phyloP scores from a whole-genome alignment of 164 flowering plant genomes.

The Platanus orientalis region DNA sequence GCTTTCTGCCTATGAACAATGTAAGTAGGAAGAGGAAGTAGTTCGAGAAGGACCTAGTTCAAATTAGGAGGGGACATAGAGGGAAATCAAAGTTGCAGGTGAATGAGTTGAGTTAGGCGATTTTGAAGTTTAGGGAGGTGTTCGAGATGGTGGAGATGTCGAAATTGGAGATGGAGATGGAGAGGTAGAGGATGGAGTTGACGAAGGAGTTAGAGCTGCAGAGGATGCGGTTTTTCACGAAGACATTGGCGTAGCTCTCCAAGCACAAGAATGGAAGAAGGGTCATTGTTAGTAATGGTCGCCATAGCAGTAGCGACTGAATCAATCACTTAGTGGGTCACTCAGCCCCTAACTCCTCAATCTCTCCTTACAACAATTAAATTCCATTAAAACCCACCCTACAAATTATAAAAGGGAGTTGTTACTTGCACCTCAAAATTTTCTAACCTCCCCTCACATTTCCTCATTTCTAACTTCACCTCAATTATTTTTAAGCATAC shows the following conservation, averaged over 20 bases:
- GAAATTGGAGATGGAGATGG: constrained; percentile 59
- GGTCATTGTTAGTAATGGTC: neutral
- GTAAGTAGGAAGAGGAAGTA: neutral
- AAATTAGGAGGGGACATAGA: neutral
- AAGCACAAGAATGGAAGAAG: constrained; percentile 29
- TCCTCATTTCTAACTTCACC: no score
- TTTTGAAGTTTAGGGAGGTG: constrained; percentile 53
- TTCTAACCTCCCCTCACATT: no score
- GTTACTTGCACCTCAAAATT: no score
- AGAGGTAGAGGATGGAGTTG: constrained; percentile 71
- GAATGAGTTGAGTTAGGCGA: constrained; percentile 45
- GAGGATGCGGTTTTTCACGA: constrained; percentile 65
- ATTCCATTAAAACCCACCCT: no score
- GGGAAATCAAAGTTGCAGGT: constrained; percentile 33
- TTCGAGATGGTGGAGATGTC: constrained; percentile 54
- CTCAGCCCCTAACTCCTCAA: no score
- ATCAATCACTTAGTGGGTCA: no score
- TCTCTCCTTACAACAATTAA: no score
- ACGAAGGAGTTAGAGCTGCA: constrained; percentile 63
- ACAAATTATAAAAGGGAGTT: no score
- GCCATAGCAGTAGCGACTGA: neutral
- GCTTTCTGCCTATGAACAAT: neutral
- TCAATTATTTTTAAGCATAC: no score
- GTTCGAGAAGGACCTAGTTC: neutral
- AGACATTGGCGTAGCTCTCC: constrained; percentile 61